Percentiles rank a stretch among this genome's conserved stretches.
Conservation (phyloP, 2,329 filamentous ascomycete genomes). For the Ophiostoma perfectum region DNA sequence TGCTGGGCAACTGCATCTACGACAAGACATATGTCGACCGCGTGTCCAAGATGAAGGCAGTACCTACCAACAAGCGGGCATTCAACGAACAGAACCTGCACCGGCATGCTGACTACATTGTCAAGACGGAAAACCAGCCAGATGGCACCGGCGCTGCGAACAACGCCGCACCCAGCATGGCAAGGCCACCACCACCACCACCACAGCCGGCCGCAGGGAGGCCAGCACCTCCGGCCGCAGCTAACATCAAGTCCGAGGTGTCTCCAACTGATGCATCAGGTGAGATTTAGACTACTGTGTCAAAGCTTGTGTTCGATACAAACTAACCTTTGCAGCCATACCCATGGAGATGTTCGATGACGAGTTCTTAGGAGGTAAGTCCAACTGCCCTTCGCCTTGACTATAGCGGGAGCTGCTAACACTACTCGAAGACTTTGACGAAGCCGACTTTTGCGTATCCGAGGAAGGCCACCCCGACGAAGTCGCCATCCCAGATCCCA, state of each 20-base stretch:
- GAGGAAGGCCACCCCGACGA: conserved; percentile 67
- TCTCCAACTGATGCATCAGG: background rate
- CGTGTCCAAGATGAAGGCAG: conserved; percentile 82
- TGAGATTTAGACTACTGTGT: too few species aligned
- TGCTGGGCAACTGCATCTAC: conserved; percentile 97
- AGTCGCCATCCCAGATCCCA: conserved; percentile 50
- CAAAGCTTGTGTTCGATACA: too few species aligned
- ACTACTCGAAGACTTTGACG: conserved; percentile 57
- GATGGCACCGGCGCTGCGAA: conserved; percentile 19
- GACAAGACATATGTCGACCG: conserved; percentile 90
- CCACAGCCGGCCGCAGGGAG: conserved; percentile 4
- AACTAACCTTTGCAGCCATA: background rate
- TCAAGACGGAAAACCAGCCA: conserved; percentile 46
- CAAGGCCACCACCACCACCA: background rate
- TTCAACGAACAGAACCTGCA: conserved; percentile 78
- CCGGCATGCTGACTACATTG: conserved; percentile 70
- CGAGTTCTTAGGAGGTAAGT: conserved; percentile 46
- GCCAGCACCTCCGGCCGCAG: background rate
- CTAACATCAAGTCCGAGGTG: conserved; percentile 8
- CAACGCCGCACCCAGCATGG: too few species aligned
- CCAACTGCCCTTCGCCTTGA: background rate
- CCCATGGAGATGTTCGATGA: conserved; percentile 32
- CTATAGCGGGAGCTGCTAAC: background rate
- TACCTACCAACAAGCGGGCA: conserved; percentile 51
- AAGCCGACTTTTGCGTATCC: conserved; percentile 66